phyloP scores from a whole-genome alignment of 768 basidiomycete species.

The Hygrophorus pudorinus region DNA sequence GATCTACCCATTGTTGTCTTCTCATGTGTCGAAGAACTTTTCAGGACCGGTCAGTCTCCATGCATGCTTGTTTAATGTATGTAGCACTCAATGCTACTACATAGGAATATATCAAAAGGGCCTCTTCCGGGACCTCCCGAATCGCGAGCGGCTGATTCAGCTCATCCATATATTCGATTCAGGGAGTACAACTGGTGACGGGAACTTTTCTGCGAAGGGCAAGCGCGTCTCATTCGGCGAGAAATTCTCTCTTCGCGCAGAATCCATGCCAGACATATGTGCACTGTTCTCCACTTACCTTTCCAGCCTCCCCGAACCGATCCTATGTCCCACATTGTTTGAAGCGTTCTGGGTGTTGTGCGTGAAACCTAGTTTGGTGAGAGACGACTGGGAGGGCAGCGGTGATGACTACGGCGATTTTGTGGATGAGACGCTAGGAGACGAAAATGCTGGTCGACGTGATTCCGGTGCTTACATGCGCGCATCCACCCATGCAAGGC shows the following conservation, averaged over 20 bases:
- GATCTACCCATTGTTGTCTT: slow-evolving; percentile 30
- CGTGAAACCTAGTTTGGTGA: slow-evolving; percentile 13
- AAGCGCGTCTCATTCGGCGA: slow-evolving; percentile 15
- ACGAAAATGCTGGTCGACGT: no score
- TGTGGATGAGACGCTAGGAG: background rate
- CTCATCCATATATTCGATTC: slow-evolving; percentile 29
- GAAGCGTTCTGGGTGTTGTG: slow-evolving; percentile 29
- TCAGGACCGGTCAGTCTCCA: slow-evolving; percentile 22
- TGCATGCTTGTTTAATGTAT: background rate
- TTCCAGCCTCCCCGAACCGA: slow-evolving; percentile 29
- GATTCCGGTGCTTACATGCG: background rate
- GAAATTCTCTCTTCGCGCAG: slow-evolving; percentile 22
- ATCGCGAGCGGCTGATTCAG: slow-evolving; percentile 24
- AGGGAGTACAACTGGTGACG: slow-evolving; percentile 10
- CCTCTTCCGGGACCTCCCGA: slow-evolving; percentile 24
- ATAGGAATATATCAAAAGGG: slow-evolving; percentile 26
- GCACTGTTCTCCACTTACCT: slow-evolving; percentile 31
- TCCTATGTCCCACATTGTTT: slow-evolving; percentile 24
- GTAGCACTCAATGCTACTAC: slow-evolving; percentile 1
- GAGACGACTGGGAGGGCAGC: background rate
- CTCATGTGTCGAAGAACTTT: slow-evolving; percentile 32
- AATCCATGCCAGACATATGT: slow-evolving; percentile 30
- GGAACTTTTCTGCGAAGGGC: slow-evolving; percentile 7
- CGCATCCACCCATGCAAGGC: background rate
- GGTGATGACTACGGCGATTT: background rate